Conservation (phyloP, 805 yeast genomes). For the Candida cerambycidarum region DNA sequence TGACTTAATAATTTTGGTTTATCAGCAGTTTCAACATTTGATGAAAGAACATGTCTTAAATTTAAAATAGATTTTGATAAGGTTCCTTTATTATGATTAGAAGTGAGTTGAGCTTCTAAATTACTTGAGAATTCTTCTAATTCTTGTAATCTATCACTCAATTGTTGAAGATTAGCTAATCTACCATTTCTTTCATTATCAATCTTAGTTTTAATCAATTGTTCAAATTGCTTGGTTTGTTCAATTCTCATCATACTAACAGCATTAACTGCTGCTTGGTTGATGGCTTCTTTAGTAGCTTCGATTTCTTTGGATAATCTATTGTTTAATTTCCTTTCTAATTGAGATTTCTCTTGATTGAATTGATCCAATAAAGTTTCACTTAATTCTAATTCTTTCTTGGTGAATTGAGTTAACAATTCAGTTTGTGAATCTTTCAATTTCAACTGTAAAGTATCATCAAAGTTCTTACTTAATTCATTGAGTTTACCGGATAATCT, state of each 20-base stretch:
- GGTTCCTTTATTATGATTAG: conserved; percentile 33
- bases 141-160: conserved; percentile 52
- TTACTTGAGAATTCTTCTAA: conserved; percentile 54
- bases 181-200: conserved; percentile 67
- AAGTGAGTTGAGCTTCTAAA: conserved; percentile 37
- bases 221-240: conserved; percentile 55
- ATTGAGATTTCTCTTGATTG: conserved; percentile 56
- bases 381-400: conserved; percentile 58
- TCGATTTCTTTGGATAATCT: conserved; percentile 64
- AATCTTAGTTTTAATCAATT: conserved; percentile 28
- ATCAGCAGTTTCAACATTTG: conserved; percentile 19
- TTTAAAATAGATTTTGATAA: conserved; percentile 33
- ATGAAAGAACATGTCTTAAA: conserved; percentile 30
- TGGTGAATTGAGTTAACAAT: conserved; percentile 38
- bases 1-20: conserved; percentile 29
- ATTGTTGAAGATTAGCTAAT: conserved; percentile 62
- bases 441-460: conserved; percentile 34
- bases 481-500: conserved; percentile 32
- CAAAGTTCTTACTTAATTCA: conserved; percentile 33
- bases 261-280: conserved; percentile 72
- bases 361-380: conserved; percentile 60
- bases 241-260: conserved; percentile 65
- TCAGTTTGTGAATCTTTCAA: conserved; percentile 40
- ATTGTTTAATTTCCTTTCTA: conserved; percentile 58
- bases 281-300: conserved; percentile 62